phyloP scores from a whole-genome alignment of 805 yeast species.

The Candida yuanshanica region DNA sequence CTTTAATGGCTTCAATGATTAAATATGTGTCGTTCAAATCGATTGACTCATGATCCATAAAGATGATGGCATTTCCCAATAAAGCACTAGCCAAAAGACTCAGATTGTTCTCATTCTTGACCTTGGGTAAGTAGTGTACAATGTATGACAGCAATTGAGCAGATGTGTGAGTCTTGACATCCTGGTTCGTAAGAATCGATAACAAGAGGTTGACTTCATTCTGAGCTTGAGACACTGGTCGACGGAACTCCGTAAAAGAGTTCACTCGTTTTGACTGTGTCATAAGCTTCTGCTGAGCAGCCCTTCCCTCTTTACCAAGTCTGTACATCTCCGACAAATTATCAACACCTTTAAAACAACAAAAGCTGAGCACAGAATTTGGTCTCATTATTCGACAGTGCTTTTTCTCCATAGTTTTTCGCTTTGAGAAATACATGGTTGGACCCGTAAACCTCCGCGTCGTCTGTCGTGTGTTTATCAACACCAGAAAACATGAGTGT shows the following conservation, averaged over 20 bases:
- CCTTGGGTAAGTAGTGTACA: slow-evolving; percentile 39
- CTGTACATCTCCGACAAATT: slow-evolving; percentile 16
- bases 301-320: slow-evolving; percentile 24
- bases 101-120: slow-evolving; percentile 39
- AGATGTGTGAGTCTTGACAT: slow-evolving; percentile 1
- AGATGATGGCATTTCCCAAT: slow-evolving; percentile 31
- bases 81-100: slow-evolving; percentile 34
- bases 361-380: too few relatives aligned
- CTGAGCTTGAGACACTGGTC: slow-evolving; percentile 24
- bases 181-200: slow-evolving; percentile 9
- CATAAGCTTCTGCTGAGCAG: slow-evolving; percentile 14
- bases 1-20: slow-evolving; percentile 43
- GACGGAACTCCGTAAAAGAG: slow-evolving; percentile 24
- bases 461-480: background rate
- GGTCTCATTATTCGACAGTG: too few relatives aligned
- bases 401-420: background rate
- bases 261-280: slow-evolving; percentile 28
- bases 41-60: slow-evolving; percentile 11
- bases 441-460: background rate
- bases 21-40: slow-evolving; percentile 26
- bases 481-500: background rate
- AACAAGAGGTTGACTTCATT: slow-evolving; percentile 25
- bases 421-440: background rate
- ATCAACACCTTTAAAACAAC: background rate
- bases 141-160: slow-evolving; percentile 31